A percentile compares a stretch with the other conserved stretches of the same genome.
These are phyloP conservation scores for Coemansia sp. DNA, from an alignment of 192 early-diverging fungal genomes.

Conservation along the genomic window DNA sequence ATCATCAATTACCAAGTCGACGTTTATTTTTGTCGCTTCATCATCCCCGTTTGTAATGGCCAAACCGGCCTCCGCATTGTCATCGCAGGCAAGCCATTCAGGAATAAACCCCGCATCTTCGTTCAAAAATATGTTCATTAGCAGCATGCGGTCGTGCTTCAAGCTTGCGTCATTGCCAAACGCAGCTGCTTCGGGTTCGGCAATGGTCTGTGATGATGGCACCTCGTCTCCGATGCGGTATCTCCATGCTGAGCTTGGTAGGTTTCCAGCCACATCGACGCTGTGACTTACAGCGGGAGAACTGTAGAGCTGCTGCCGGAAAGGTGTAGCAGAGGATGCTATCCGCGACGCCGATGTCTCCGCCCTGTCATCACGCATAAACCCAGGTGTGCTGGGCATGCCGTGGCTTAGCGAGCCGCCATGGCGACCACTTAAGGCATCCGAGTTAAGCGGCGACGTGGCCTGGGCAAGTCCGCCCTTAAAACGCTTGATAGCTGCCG, in stretches of 20 bases:
- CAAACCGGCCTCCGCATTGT: conserved; percentile 1
- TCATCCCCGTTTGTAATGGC: background rate
- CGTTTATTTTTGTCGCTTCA: conserved; percentile 53
- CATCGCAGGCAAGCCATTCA: conserved; percentile 28
- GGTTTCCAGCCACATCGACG: conserved; percentile 3
- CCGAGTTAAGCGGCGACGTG: conserved; percentile 50
- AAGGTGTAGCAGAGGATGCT: conserved; percentile 16
- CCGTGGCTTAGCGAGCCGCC: conserved; percentile 13
- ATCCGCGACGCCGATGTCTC: conserved; percentile 1
- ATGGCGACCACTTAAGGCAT: conserved; percentile 13
- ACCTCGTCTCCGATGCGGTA: conserved; percentile 20
- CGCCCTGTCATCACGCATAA: conserved; percentile 12
- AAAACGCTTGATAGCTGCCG: conserved; percentile 14
- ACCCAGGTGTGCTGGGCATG: conserved; percentile 32
- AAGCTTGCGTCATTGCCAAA: conserved; percentile 9
- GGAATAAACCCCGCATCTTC: conserved; percentile 72
- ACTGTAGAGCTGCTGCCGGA: conserved; percentile 28
- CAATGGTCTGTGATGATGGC: conserved; percentile 31
- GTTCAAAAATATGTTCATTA: conserved; percentile 84
- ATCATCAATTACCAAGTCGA: conserved; percentile 87
- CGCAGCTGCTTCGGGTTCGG: conserved; percentile 10
- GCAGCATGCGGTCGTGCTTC: conserved; percentile 68
- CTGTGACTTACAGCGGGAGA: conserved; percentile 23
- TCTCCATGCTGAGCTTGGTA: conserved; percentile 10
- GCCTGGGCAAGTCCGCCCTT: conserved; percentile 25